Evolutionary conservation across 2,329 filamentous ascomycete species (phyloP).

Genomic region (Pseudopithomyces maydicus): DNA sequence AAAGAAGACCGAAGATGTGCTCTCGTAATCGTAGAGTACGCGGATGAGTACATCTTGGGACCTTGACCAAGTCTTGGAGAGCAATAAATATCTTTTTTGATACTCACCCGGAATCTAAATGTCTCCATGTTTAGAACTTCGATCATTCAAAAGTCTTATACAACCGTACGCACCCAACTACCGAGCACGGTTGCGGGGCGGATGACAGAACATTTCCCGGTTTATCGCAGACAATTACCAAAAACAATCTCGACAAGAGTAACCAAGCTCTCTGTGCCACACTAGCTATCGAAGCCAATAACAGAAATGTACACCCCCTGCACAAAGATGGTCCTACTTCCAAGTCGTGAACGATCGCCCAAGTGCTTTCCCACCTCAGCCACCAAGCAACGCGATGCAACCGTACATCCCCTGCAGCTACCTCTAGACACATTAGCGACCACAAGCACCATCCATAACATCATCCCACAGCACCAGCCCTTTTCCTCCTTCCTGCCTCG

Average conservation of each 20-base stretch:
- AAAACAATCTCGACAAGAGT: neutral
- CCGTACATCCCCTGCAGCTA: neutral
- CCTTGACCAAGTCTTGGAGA: no score
- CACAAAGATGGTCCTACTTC: no score
- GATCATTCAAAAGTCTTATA: no score
- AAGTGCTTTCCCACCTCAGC: neutral
- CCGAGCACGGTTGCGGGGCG: neutral
- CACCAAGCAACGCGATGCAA: slow-evolving; percentile 1
- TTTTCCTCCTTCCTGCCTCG: neutral
- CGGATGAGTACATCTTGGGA: no score
- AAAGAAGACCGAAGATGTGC: no score
- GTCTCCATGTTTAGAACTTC: no score
- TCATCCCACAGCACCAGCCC: neutral
- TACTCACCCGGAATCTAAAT: no score
- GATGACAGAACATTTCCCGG: neutral
- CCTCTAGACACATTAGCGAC: neutral
- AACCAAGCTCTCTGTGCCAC: neutral
- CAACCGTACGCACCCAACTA: no score
- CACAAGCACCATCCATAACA: neutral
- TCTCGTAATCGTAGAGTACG: no score
- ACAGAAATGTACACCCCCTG: neutral
- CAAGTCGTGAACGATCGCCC: neutral
- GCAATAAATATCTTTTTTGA: no score
- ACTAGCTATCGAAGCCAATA: neutral
- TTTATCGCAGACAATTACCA: neutral